phyloP scores from a whole-genome alignment of 2,329 filamentous ascomycete species.

The Cladosporium halotolerans region DNA sequence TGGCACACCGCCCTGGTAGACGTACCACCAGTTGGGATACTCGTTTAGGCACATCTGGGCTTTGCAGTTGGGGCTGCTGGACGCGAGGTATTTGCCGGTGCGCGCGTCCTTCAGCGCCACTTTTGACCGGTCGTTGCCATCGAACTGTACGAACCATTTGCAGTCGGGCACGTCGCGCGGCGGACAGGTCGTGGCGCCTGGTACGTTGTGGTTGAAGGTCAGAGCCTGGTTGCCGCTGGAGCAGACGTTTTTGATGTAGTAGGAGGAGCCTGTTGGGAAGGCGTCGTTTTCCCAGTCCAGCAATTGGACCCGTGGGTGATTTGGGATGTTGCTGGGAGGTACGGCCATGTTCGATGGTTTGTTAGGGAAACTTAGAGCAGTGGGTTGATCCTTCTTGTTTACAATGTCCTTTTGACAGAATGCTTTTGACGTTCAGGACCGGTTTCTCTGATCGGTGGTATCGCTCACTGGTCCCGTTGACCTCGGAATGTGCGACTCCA shows the following conservation, averaged over 20 bases:
- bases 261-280: slow-evolving; percentile 12
- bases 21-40: slow-evolving; percentile 9
- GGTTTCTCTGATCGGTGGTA: no score
- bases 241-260: slow-evolving; percentile 13
- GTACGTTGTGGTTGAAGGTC: slow-evolving; percentile 6
- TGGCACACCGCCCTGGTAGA: slow-evolving; percentile 8
- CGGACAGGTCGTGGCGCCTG: slow-evolving; percentile 1
- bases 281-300: slow-evolving; percentile 12
- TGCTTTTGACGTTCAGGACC: no score
- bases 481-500: no score
- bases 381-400: background rate
- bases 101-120: slow-evolving; percentile 6
- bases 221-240: slow-evolving; percentile 10
- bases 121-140: slow-evolving; percentile 10
- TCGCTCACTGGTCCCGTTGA: no score
- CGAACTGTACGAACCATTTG: slow-evolving; percentile 15
- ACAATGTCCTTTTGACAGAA: background rate
- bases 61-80: slow-evolving; percentile 2
- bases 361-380: background rate
- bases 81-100: slow-evolving; percentile 8
- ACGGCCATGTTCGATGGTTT: slow-evolving; percentile 1
- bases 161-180: slow-evolving; percentile 9
- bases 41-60: slow-evolving; percentile 5
- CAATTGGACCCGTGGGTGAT: slow-evolving; percentile 9
- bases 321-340: slow-evolving; percentile 11